These are phyloP conservation scores for Trichomonas tenax DNA, from an alignment of 208 protist genomes.

Conservation along the genomic window DNA sequence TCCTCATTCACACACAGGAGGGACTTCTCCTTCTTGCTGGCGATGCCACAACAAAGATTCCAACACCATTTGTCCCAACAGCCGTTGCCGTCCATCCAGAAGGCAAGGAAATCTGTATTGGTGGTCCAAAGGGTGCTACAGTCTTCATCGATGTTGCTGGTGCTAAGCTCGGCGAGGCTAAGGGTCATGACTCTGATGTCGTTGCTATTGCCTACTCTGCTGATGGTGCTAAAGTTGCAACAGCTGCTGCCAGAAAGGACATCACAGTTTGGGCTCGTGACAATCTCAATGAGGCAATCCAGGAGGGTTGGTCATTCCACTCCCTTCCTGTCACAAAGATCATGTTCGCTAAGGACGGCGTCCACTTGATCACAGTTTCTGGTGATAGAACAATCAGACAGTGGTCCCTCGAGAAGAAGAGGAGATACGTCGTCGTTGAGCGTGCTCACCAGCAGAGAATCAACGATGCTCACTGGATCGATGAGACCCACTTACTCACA, in stretches of 20 bases:
- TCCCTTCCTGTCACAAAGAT: not conserved
- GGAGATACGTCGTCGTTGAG: not conserved
- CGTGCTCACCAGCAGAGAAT: not conserved
- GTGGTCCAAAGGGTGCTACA: not conserved
- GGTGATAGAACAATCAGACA: not conserved
- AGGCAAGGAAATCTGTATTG: not conserved
- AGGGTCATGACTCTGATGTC: not conserved
- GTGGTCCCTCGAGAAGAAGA: not conserved
- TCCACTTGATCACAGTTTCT: not conserved
- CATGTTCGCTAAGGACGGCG: not conserved
- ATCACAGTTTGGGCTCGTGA: not conserved
- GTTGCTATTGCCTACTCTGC: not conserved
- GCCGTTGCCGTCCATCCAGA: not conserved
- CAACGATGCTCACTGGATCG: not conserved
- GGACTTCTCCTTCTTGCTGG: not conserved
- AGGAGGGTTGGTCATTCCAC: not conserved
- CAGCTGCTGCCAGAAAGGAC: not conserved
- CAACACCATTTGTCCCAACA: not conserved
- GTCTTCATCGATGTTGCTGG: not conserved
- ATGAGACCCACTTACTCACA: not conserved
- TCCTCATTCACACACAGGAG: not conserved
- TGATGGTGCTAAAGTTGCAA: not conserved
- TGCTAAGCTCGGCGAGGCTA: not conserved
- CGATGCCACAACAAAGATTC: not conserved
- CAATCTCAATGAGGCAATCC: not conserved